Evolutionary conservation across 2,329 filamentous ascomycete species (phyloP), one percentile per base, ranked within the genome.

Genomic region (Pezicula neosporulosa): DNA sequence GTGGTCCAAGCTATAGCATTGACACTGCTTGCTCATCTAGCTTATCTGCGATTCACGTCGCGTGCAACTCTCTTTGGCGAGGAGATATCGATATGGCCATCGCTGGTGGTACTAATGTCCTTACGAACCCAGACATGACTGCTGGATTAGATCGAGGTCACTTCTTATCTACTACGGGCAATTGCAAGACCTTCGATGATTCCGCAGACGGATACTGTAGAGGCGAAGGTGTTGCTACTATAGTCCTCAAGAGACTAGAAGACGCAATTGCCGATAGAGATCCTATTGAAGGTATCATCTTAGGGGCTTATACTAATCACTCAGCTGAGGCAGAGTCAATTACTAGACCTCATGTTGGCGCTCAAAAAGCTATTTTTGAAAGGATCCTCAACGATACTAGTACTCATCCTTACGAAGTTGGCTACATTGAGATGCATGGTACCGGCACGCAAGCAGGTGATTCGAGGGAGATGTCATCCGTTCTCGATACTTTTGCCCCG

Each of bases 351-450:
- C 89, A 94, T 66, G 87, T 83, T 4, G 86, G 82, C 12, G 86
- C 87, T 0, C 90, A 95, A 67, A 82, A 87, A 12, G 75, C 44
- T 89, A 72, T 94, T 9, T 93, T 87, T 61, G 80, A 81, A 51
- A 76, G 81, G 37, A 83, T 94, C 24, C 75, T 94, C 1, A 80
- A 86, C 44, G 81, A 88, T 42, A 85, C 88, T 41, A 85, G 86
- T 52, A 78, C 94, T 19, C 85, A 92, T 62, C 86, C 89, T 2
- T 3, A 5, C 21, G 21, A 21, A 3, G 79, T 96, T 45, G 84
- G 84, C 68, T 95, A 93, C 63, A 85, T 96, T 8, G 90, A 95
- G 70, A 90, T 94, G 85, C 90, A 96, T 67, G 90, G 89, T 13
- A 96, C 90, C 3, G 90, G 90, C 30, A 96, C 89, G 0, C 89